phyloP scores from a whole-genome alignment of 2,329 filamentous ascomycete species.

The Colletotrichum navitas region DNA sequence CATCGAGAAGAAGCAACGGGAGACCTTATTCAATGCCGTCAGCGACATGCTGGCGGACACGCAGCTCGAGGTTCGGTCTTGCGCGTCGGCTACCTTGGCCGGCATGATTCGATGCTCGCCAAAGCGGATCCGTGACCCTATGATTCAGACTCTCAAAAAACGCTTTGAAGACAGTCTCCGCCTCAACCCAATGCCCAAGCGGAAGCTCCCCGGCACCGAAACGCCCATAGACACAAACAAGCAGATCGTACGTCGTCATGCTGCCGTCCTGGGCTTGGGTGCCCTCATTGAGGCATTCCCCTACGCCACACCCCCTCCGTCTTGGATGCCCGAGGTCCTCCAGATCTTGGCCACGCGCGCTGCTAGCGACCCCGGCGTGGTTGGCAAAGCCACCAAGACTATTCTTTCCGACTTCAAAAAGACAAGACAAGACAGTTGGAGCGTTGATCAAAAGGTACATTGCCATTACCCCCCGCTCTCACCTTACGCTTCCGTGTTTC shows the following conservation, averaged over 20 bases:
- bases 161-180: constrained; percentile 84
- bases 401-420: constrained; percentile 99
- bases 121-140: constrained; percentile 79
- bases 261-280: constrained; percentile 90
- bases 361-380: constrained; percentile 88
- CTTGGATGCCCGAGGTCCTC: constrained; percentile 93
- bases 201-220: constrained; percentile 72
- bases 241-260: constrained; percentile 85
- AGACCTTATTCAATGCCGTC: constrained; percentile 90
- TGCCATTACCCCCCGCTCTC: background rate
- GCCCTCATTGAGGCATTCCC: constrained; percentile 96
- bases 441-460: constrained; percentile 94
- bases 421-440: constrained; percentile 98
- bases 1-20: constrained; percentile 79
- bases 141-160: constrained; percentile 80
- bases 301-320: constrained; percentile 90
- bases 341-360: constrained; percentile 87
- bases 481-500: background rate
- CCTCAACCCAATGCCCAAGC: constrained; percentile 89
- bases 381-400: constrained; percentile 94
- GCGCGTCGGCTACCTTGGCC: constrained; percentile 91
- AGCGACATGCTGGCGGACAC: constrained; percentile 92
- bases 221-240: constrained; percentile 79
- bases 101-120: constrained; percentile 99
- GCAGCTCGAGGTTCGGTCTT: constrained; percentile 93